Percentiles rank a stretch among this genome's conserved stretches.
These are phyloP conservation scores for Kazachstania taianensis DNA, from an alignment of 805 yeast species.

Conservation along the genomic window DNA sequence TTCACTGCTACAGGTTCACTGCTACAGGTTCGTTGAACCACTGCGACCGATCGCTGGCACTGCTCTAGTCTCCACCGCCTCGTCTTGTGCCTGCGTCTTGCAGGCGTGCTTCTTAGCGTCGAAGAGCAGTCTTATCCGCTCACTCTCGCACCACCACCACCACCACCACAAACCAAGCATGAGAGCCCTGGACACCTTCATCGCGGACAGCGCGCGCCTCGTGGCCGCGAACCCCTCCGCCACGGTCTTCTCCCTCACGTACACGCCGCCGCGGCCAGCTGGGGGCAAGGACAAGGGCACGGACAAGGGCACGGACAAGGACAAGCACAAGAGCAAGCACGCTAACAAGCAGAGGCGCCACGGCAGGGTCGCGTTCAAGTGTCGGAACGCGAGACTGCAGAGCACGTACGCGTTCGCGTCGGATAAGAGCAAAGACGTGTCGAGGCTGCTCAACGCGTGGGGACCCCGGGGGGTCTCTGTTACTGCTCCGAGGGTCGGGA, in stretches of 20 bases:
- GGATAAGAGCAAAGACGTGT: conserved; percentile 58
- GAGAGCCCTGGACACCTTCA: conserved; percentile 33
- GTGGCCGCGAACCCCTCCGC: conserved; percentile 36
- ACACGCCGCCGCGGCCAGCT: conserved; percentile 30
- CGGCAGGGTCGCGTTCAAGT: conserved; percentile 36
- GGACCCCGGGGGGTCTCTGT: conserved; percentile 55
- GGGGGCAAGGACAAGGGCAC: conserved; percentile 7
- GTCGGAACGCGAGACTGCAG: conserved; percentile 57
- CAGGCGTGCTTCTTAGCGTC: too few species aligned
- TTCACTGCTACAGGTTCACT: too few species aligned
- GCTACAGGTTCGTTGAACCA: too few species aligned
- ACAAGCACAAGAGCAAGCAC: conserved; percentile 4
- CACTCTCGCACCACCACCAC: too few species aligned
- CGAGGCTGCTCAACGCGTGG: conserved; percentile 58
- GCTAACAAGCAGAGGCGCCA: conserved; percentile 7
- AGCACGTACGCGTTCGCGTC: conserved; percentile 50
- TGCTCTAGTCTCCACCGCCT: too few species aligned
- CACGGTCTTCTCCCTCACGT: conserved; percentile 26
- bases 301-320: conserved; percentile 8
- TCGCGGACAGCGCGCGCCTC: conserved; percentile 33
- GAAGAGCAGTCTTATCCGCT: too few species aligned
- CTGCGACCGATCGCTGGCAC: too few species aligned
- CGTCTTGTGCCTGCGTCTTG: too few species aligned
- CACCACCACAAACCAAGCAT: too few species aligned
- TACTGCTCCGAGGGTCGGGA: conserved; percentile 16